phyloP scores from a whole-genome alignment of 2,329 filamentous ascomycete genomes.

The Colletotrichum melonis region DNA sequence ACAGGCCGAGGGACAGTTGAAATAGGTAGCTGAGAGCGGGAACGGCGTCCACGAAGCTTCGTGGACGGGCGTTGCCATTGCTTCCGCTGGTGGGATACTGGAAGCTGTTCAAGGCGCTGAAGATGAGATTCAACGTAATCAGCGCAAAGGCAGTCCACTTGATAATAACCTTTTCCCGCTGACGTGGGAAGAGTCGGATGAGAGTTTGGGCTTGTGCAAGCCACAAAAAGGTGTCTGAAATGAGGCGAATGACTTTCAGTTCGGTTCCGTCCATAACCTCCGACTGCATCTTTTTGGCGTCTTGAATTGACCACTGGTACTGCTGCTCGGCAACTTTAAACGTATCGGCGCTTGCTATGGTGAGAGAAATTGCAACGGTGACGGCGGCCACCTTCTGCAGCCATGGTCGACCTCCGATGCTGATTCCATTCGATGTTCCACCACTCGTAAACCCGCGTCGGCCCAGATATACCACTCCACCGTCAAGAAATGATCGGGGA shows the following conservation, averaged over 20 bases:
- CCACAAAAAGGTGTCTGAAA: slow-evolving; percentile 97
- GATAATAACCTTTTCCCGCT: slow-evolving; percentile 97
- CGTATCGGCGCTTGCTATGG: slow-evolving; percentile 92
- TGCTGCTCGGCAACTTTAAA: slow-evolving; percentile 86
- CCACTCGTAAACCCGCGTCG: slow-evolving; percentile 88
- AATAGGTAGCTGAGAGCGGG: slow-evolving; percentile 93
- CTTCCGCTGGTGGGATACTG: slow-evolving; percentile 62
- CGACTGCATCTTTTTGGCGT: slow-evolving; percentile 79
- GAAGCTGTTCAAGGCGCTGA: slow-evolving; percentile 93
- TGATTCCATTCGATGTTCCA: slow-evolving; percentile 81
- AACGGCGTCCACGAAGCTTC: slow-evolving; percentile 87
- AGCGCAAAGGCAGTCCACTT: slow-evolving; percentile 98
- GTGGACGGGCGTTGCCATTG: slow-evolving; percentile 69
- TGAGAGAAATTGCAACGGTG: slow-evolving; percentile 84
- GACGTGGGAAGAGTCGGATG: slow-evolving; percentile 93
- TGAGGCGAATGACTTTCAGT: slow-evolving; percentile 89
- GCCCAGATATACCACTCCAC: slow-evolving; percentile 83
- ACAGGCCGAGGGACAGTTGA: slow-evolving; percentile 83
- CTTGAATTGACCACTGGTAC: slow-evolving; percentile 82
- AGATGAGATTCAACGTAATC: slow-evolving; percentile 90
- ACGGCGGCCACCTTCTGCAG: slow-evolving; percentile 85
- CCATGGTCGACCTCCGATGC: slow-evolving; percentile 92
- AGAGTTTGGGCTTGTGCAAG: slow-evolving; percentile 96
- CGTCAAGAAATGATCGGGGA: slow-evolving; percentile 91
- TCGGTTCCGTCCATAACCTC: slow-evolving; percentile 86